These are phyloP conservation scores for Pseudotulostoma volvatum DNA, from an alignment of 495 filamentous ascomycete genomes.

Conservation along the genomic window DNA sequence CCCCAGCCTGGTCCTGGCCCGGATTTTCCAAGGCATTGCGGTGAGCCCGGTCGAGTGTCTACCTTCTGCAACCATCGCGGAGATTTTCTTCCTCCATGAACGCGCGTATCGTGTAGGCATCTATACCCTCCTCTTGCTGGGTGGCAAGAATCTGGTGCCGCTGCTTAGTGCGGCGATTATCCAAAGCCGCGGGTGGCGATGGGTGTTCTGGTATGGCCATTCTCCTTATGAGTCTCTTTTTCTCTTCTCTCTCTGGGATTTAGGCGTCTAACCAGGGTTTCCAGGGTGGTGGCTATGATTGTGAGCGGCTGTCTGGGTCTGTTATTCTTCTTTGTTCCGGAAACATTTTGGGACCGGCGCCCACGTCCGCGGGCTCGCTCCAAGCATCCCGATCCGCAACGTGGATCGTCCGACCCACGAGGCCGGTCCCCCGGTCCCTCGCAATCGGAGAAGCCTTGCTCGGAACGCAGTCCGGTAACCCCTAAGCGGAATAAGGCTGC, in stretches of 20 bases:
- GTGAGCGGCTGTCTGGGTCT: conserved; percentile 58
- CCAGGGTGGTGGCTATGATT: conserved; percentile 69
- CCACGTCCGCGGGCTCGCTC: conserved; percentile 43
- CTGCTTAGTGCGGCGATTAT: conserved; percentile 81
- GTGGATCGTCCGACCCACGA: conserved; percentile 28
- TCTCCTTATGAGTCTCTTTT: not conserved
- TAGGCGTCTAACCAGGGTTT: conserved; percentile 10
- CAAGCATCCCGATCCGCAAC: conserved; percentile 18
- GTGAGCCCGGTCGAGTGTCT: conserved; percentile 89
- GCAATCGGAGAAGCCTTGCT: too few relatives aligned
- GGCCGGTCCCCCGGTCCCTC: too few relatives aligned
- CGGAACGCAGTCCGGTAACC: conserved; percentile 1
- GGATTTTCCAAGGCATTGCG: conserved; percentile 74
- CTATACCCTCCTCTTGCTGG: conserved; percentile 76
- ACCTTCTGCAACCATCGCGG: conserved; percentile 85
- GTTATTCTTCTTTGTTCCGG: conserved; percentile 82
- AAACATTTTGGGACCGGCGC: conserved; percentile 90
- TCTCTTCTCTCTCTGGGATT: not conserved
- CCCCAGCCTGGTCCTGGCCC: conserved; percentile 59
- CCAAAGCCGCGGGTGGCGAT: conserved; percentile 62
- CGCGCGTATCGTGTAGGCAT: conserved; percentile 90
- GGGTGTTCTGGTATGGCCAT: conserved; percentile 65
- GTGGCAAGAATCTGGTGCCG: conserved; percentile 86
- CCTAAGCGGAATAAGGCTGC: conserved; percentile 18
- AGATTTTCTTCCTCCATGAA: conserved; percentile 95